Base-by-base conservation (phyloP, 1,284 basidiomycete genomes). In the Cutaneotrichosporon sp. region DNA sequence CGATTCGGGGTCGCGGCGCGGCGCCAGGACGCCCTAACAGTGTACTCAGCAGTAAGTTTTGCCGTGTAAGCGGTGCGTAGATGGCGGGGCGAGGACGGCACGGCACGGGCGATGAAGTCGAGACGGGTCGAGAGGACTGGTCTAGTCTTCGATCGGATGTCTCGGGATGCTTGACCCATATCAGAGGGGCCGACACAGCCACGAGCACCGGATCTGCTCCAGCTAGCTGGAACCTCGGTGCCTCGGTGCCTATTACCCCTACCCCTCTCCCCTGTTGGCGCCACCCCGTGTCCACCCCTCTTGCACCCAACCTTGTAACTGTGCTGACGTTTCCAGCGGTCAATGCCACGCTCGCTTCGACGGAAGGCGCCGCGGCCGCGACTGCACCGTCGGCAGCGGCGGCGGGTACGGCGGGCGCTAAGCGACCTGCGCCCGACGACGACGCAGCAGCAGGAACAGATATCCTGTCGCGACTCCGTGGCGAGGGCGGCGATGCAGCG, bases 261-360 rank as follows among this genome's bases (percentile, higher is more conserved):
- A 30, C 4, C 9, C 41, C 10, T 5, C 30, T 14, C 20, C 30
- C 17, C n/a, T n/a, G n/a, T n/a, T n/a, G n/a, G n/a, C n/a, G n/a
- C n/a, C n/a, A n/a, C n/a, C n/a, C n/a, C n/a, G n/a, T n/a, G n/a
- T n/a, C n/a, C n/a, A n/a, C n/a, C n/a, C n/a, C n/a, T n/a, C n/a
- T n/a, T n/a, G n/a, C n/a, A n/a, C n/a, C n/a, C n/a, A n/a, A n/a
- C n/a, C n/a, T n/a, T n/a, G n/a, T n/a, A n/a, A n/a, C n/a, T n/a
- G n/a, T 17, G 17, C 46, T 54, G 40, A 50, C 39, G 67, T 5
- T n/a, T n/a, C 38, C 39, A 70, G 71, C 63, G 38, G 71, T 73
- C 44, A 73, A 73, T 48, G 69, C 71, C 5, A 66, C 68, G 0
- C 57, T 73, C 0, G 56, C 62, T 9, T 45, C 44, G 23, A 17